phyloP scores from a whole-genome alignment of 108 stramenopile genomes.

The Aurantiochytrium sp. region DNA sequence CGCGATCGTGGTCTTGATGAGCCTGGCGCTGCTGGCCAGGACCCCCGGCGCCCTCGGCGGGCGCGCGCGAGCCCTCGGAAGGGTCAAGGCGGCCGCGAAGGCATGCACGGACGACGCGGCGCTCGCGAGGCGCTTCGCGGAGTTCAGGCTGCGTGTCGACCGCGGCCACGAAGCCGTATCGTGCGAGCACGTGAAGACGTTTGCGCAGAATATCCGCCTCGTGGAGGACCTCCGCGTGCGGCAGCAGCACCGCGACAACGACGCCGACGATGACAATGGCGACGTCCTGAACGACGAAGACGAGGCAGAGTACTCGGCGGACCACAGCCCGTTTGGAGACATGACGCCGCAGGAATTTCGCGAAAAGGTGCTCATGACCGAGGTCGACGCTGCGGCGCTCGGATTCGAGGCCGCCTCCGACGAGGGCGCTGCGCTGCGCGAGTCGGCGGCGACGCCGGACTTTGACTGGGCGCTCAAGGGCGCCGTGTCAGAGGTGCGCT shows the following conservation, averaged over 20 bases:
- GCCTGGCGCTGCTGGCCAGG: too few species aligned
- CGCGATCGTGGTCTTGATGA: too few species aligned
- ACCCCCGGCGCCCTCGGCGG: too few species aligned
- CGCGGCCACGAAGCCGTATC: neutral
- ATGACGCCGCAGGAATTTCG: neutral
- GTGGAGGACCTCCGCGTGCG: neutral
- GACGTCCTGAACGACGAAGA: neutral
- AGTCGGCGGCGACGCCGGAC: neutral
- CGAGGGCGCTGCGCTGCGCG: too few species aligned
- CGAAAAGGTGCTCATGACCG: neutral
- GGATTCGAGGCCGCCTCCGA: too few species aligned
- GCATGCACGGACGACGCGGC: too few species aligned
- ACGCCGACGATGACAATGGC: too few species aligned
- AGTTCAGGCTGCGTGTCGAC: neutral
- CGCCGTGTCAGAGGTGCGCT: neutral
- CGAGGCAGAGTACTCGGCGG: neutral
- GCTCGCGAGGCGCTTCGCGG: neutral
- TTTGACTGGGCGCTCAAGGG: neutral
- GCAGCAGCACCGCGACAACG: too few species aligned
- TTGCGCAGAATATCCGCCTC: neutral
- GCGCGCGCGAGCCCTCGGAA: too few species aligned
- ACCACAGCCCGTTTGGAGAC: conserved; percentile 14
- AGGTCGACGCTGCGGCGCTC: neutral
- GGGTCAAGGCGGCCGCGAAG: too few species aligned
- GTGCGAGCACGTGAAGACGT: neutral